Base-by-base conservation (phyloP, 2,329 filamentous ascomycete genomes). In the Periconia macrospinosa region DNA sequence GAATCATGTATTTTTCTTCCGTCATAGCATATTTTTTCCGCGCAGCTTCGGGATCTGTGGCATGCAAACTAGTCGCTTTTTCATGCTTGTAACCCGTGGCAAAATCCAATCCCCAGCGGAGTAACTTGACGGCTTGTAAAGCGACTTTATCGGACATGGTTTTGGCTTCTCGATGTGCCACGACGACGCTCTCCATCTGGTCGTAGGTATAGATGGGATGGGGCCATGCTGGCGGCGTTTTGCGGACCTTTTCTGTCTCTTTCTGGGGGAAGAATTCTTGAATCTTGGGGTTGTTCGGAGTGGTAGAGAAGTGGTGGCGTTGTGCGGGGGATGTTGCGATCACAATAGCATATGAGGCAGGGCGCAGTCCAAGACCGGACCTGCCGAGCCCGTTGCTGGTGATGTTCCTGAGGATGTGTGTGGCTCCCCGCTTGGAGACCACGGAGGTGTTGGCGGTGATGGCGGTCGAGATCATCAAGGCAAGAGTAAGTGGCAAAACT, bases 1-100 rank as follows among this genome's bases (percentile, higher is more conserved):
- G 84, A 46, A 90, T 84, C 64, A 97, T 81, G 88, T 94, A 99
- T 77, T 97, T 94, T 6, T 87, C 80, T 71, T 96, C 92, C 0
- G 85, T 94, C 80, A 90, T 90, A 33, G 73, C 72, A 66, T 84
- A 96, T 66, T 71, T 87, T 76, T 79, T 83, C 67, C 52, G 83
- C 0, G 83, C 86, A 8, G 84, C 83, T 54, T 68, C 71, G 30
- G 75, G 72, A 54, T 77, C 70, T 52, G 74, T 73, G 17, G 68
- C 53, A 43, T 68, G 64, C 14, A 71, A 55, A 6, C 64, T 64
- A 2, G 76, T 74, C 2, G 80, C 76, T 10, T 80, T 83, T 58
- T 90, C 83, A 69, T 96, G 91, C 30, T 85, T 86, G 62, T 91
- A 89, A 13, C 92, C 91, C 0, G 92, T 96, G 15, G 83, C 89